Percentiles rank a stretch among this genome's conserved stretches.
These are phyloP conservation scores for Mycena sp. DNA, from an alignment of 1,284 basidiomycete genomes.

Conservation along the genomic window DNA sequence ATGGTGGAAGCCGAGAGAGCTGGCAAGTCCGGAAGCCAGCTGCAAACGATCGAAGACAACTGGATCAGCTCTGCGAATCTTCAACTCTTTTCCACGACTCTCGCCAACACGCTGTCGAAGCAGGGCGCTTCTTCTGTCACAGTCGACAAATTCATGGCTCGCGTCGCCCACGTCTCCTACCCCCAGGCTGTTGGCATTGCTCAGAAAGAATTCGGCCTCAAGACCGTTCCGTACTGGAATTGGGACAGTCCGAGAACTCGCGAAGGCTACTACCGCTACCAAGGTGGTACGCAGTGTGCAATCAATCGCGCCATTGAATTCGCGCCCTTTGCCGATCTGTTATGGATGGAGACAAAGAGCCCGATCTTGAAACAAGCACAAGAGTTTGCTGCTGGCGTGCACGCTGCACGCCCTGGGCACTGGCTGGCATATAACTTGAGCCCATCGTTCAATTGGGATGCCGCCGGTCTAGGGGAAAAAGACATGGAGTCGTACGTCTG, in stretches of 20 bases:
- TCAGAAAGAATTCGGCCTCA: slow-evolving; percentile 82
- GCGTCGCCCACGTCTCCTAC: slow-evolving; percentile 75
- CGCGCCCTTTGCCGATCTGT: slow-evolving; percentile 90
- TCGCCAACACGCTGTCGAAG: slow-evolving; percentile 77
- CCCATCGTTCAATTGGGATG: slow-evolving; percentile 94
- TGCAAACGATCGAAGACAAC: slow-evolving; percentile 90
- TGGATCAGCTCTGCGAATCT: slow-evolving; percentile 86
- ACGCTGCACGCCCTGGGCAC: slow-evolving; percentile 82
- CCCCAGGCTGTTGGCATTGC: slow-evolving; percentile 80
- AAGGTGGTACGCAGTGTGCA: slow-evolving; percentile 95
- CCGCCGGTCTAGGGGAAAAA: slow-evolving; percentile 85
- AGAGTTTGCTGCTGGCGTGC: slow-evolving; percentile 93
- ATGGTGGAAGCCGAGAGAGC: slow-evolving; percentile 87
- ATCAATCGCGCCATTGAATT: slow-evolving; percentile 94
- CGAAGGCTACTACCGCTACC: slow-evolving; percentile 97
- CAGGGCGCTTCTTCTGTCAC: slow-evolving; percentile 61
- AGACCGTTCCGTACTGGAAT: slow-evolving; percentile 82
- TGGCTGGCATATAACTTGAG: slow-evolving; percentile 97
- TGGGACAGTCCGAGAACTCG: slow-evolving; percentile 96
- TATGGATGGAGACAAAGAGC: slow-evolving; percentile 99
- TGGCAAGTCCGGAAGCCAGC: slow-evolving; percentile 82
- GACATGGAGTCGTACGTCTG: slow-evolving; percentile 95
- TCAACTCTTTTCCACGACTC: slow-evolving; percentile 80
- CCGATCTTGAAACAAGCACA: slow-evolving; percentile 95
- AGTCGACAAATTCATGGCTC: slow-evolving; percentile 68